Evolutionary conservation across 202 grass and related monocot genomes (phyloP).

Genomic region (Hordeum pubiflorum): DNA sequence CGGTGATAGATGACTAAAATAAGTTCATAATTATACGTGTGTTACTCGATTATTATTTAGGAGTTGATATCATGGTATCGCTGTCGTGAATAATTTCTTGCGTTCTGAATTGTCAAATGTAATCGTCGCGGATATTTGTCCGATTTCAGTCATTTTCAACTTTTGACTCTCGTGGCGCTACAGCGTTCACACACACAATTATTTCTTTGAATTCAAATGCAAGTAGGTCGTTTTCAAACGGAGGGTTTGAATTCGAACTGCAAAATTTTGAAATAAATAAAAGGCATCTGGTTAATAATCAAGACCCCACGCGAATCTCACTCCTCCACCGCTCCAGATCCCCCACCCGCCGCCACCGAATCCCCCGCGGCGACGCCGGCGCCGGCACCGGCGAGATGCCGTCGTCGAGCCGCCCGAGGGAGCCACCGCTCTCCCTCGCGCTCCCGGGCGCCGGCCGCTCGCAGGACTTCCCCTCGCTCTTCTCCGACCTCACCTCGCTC

Average conservation of each 20-base stretch:
- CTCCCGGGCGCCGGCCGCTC: neutral
- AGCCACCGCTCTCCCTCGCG: neutral
- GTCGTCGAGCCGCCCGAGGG: neutral
- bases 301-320: neutral
- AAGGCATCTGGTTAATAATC: neutral
- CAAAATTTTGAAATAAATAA: neutral
- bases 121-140: neutral
- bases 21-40: neutral
- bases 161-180: too few relatives aligned
- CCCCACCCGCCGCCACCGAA: neutral
- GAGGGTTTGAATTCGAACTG: neutral
- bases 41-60: too few relatives aligned
- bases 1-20: neutral
- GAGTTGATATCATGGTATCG: too few relatives aligned
- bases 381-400: conserved; percentile 5
- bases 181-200: too few relatives aligned
- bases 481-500: conserved; percentile 68
- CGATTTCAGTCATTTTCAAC: neutral
- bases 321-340: neutral
- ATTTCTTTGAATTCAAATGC: too few relatives aligned
- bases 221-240: too few relatives aligned
- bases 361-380: neutral
- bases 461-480: conserved; percentile 40
- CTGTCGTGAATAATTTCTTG: too few relatives aligned
- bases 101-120: too few relatives aligned